Base-by-base conservation (phyloP, 768 basidiomycete genomes). In the Baorangia bicolor region DNA sequence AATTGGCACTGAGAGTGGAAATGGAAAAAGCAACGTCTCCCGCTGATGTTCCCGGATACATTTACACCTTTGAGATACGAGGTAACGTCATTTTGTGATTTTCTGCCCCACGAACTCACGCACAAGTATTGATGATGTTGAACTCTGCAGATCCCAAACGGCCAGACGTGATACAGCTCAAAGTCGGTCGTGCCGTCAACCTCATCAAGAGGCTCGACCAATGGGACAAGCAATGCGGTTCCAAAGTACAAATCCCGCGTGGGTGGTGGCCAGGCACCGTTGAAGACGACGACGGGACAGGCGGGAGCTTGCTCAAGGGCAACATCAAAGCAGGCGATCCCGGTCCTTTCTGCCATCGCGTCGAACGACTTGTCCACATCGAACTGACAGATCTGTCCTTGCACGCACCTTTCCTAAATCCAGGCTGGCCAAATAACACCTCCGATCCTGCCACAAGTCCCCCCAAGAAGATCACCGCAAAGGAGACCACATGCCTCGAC, bases 151-250 rank as follows among this genome's bases (percentile, higher is more conserved):
- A 78, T 59, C 51, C 67, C n/a, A 56, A 63, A 23, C 61, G 68
- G 9, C 70, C 69, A 2, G 68, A 75, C 33, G 70, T 76, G 9
- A 73, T 90, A 57, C 81, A 84, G 62, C 76, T 92, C 60, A 92
- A 94, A 76, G 88, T 92, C 25, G 92, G 92, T 16, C 82, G 91
- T 33, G 78, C 92, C 2, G 80, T 81, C 34, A 91, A 91, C 66
- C 78, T 92, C 23, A 80, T 77, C 30, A 86, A 86, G 62, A 78
- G 92, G 30, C 77, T 92, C 43, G 83, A 87, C 65, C 80, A 94
- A 62, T 93, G 92, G 92, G 78, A 78, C 21, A 92, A 87, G 62
- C 88, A 90, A 62, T 94, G 92, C 56, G 82, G 82, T 5, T 89
- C 88, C 9, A 89, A 87, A 68, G 81, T 85, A 60, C 88, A 86